Evolutionary conservation across 345 rosid genomes (phyloP), one percentile per base, ranked within the genome.

Genomic region (Rhizophora mangle): DNA sequence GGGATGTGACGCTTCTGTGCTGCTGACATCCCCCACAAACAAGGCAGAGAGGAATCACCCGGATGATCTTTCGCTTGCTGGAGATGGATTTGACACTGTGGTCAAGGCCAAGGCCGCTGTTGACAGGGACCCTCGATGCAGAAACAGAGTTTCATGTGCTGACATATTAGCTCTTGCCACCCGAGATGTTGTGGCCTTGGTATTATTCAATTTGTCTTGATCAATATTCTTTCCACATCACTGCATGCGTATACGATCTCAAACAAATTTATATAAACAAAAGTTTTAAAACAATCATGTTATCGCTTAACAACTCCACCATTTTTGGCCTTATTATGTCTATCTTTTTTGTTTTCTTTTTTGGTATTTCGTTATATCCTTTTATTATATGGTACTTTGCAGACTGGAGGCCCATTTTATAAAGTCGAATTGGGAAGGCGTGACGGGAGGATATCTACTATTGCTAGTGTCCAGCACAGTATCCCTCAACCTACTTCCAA

Each of bases 71-170:
- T 86, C 94, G 0, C 76, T 89, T 1, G 87, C 89, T 4, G 94
- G 91, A 34, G 94, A 88, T 60, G 96, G 98, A 47, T 93, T 91
- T 18, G 98, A 94, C 80, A 91, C 96, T 0, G 96, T 91, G 70
- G 65, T 87, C 57, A 87, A 89, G 71, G 97, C 98, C 5, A 94
- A 94, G 75, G 89, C 86, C 3, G 95, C 95, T 6, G 84, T 94
- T 10, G 98, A 94, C 18, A 72, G 82, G 0, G 76, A 70, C 76
- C 87, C 98, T 1, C 64, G 64, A n/a, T 94, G 98, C 83, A 84
- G 79, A 68, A 91, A 89, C 86, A 91, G 80, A 83, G 98, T 94
- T 56, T 91, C 98, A 3, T 94, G 97, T 71, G 96, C 98, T 49
- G 98, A 94, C 74, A 89, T 94, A 60, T 78, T 94, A 34, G 96